Conservation (phyloP, 2,329 filamentous ascomycete species). For the Aspergillaceae sp. region DNA sequence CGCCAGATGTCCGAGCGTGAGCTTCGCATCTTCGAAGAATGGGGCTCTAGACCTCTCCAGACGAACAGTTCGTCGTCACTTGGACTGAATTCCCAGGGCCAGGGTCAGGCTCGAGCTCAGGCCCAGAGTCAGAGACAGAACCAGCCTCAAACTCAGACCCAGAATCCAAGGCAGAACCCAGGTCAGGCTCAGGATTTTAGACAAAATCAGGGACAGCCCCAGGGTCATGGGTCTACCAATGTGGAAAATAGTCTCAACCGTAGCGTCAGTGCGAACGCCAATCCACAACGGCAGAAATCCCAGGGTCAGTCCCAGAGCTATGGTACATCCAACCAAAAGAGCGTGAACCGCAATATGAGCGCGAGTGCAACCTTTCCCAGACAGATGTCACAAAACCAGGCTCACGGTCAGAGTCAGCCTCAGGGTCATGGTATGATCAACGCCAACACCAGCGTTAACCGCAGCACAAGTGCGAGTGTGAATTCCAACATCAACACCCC, state of each 20-base stretch:
- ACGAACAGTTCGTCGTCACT: not conserved
- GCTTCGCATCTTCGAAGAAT: slow-evolving; percentile 8
- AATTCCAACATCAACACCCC: no score
- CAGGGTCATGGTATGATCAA: no score
- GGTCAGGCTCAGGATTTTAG: not conserved
- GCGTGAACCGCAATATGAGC: no score
- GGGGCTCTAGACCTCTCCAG: slow-evolving; percentile 7
- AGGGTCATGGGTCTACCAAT: not conserved
- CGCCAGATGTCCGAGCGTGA: slow-evolving; percentile 5
- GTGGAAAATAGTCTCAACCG: not conserved
- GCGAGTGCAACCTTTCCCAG: no score
- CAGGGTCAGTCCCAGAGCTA: no score
- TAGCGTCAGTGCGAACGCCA: not conserved
- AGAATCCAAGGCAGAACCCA: not conserved
- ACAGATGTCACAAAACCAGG: no score
- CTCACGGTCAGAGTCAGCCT: no score
- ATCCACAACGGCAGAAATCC: no score
- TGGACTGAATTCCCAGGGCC: not conserved
- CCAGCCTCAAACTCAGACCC: not conserved
- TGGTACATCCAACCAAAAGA: no score
- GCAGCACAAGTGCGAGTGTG: no score
- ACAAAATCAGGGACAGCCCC: not conserved
- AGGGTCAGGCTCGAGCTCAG: not conserved
- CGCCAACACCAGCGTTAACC: no score
- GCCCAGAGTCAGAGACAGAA: not conserved